Evolutionary conservation across 768 basidiomycete genomes (phyloP).

Genomic region (Lactarius deliciosus): DNA sequence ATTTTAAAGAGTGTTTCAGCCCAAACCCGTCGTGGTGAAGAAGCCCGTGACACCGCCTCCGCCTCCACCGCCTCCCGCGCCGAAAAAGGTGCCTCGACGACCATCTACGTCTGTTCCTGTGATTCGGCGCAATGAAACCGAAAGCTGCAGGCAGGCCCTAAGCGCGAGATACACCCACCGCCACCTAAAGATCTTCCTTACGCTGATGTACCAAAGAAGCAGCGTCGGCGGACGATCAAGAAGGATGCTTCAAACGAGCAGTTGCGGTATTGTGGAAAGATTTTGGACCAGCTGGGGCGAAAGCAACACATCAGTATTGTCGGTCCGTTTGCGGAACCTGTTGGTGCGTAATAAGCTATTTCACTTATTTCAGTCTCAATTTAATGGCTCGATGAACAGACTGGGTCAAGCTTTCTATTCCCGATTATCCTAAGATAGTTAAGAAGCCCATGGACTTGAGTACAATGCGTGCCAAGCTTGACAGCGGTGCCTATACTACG

Average conservation of each 20-base stretch:
- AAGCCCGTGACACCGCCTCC: constrained; percentile 37
- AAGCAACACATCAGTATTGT: constrained; percentile 76
- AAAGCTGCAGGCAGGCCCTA: constrained; percentile 74
- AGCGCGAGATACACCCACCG: constrained; percentile 96
- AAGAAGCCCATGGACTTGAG: constrained; percentile 96
- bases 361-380: background rate
- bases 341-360: constrained; percentile 60
- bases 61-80: constrained; percentile 44
- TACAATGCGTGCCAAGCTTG: constrained; percentile 85
- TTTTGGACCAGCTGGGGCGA: constrained; percentile 72
- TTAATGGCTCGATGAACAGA: constrained; percentile 45
- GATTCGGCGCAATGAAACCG: constrained; percentile 74
- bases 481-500: constrained; percentile 70
- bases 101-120: constrained; percentile 79
- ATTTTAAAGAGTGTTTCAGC: constrained; percentile 36
- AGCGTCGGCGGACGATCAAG: constrained; percentile 55
- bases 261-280: constrained; percentile 75
- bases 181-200: constrained; percentile 89
- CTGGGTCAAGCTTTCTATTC: constrained; percentile 73
- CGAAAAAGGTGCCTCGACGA: constrained; percentile 56
- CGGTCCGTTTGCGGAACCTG: constrained; percentile 89
- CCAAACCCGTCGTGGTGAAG: constrained; percentile 47
- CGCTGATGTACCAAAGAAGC: constrained; percentile 70
- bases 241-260: constrained; percentile 80
- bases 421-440: constrained; percentile 81